phyloP scores from a whole-genome alignment of 1,284 basidiomycete species.

The Melanopsichium pennsylvanicum region DNA sequence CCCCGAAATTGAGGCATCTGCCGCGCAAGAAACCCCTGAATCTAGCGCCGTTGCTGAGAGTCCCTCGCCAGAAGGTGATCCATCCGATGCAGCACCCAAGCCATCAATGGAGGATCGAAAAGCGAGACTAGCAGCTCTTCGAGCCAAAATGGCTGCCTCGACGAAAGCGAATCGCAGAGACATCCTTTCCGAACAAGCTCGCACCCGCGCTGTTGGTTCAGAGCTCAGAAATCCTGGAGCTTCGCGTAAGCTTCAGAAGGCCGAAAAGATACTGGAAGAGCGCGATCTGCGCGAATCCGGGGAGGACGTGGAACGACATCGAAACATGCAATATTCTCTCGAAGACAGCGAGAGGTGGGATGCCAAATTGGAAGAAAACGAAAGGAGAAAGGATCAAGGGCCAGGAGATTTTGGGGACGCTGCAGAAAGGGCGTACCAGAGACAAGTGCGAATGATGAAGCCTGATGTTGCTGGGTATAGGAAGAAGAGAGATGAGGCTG shows the following conservation, averaged over 20 bases:
- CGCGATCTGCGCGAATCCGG: constrained; percentile 86
- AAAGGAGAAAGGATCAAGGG: constrained; percentile 78
- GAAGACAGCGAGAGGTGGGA: constrained; percentile 96
- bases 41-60: not conserved
- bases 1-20: not conserved
- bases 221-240: constrained; percentile 14
- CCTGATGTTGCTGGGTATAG: constrained; percentile 85
- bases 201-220: constrained; percentile 33
- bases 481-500: constrained; percentile 77
- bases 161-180: constrained; percentile 54
- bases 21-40: not conserved
- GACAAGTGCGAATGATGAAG: constrained; percentile 84
- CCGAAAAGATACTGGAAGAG: constrained; percentile 84
- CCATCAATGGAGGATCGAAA: constrained; percentile 28
- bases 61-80: not conserved
- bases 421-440: constrained; percentile 87
- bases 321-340: constrained; percentile 92
- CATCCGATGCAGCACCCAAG: not conserved
- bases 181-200: constrained; percentile 45
- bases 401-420: constrained; percentile 92
- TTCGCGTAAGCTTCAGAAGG: constrained; percentile 69
- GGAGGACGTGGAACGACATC: constrained; percentile 75
- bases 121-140: constrained; percentile 22
- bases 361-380: constrained; percentile 79
- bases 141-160: constrained; percentile 46